Conservation (phyloP, 1,139 yeast species). For the Saccharomycopsis hybrid region DNA sequence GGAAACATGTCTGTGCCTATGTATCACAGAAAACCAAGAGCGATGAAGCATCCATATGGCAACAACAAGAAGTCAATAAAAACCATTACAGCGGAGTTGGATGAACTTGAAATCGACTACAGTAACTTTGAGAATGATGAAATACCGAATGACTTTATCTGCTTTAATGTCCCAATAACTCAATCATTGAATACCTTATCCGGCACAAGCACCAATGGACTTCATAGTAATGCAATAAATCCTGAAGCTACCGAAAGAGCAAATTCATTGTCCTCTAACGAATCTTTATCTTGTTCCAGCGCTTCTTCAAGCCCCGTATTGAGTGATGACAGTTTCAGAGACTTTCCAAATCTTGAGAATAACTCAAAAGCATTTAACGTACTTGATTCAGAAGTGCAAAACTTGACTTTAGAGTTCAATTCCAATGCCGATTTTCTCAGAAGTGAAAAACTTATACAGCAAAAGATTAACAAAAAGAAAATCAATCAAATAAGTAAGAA, state of each 20-base stretch:
- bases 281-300: not conserved
- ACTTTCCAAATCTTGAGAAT: constrained; percentile 15
- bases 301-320: constrained; percentile 14
- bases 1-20: not conserved
- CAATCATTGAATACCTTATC: constrained; percentile 15
- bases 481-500: constrained; percentile 16
- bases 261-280: not conserved
- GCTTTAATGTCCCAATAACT: constrained; percentile 22
- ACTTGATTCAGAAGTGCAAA: constrained; percentile 18
- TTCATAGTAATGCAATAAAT: not conserved
- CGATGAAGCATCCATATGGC: not conserved
- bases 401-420: constrained; percentile 21
- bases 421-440: constrained; percentile 11
- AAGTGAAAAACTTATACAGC: constrained; percentile 17
- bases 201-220: not conserved
- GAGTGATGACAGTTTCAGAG: constrained; percentile 19
- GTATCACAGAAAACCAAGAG: not conserved
- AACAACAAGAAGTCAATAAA: constrained; percentile 2
- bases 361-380: constrained; percentile 18
- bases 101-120: constrained; percentile 16
- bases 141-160: constrained; percentile 20
- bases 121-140: constrained; percentile 19
- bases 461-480: constrained; percentile 19
- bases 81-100: not conserved
- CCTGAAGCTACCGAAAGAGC: not conserved